Evolutionary conservation across 495 filamentous ascomycete species (phyloP), one percentile per base, ranked within the genome.

Genomic region (Xylaria curta): DNA sequence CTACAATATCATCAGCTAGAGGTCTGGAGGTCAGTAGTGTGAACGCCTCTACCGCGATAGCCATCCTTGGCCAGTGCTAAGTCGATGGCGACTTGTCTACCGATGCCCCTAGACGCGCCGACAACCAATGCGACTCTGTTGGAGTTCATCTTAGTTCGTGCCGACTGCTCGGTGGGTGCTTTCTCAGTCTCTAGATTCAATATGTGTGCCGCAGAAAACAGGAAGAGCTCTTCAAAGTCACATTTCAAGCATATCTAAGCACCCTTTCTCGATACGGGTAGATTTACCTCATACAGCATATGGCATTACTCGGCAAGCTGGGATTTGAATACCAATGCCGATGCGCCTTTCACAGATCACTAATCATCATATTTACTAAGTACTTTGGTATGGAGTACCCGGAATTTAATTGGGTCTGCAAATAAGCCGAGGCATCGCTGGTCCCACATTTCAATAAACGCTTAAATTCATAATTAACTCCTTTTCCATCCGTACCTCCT

Each of bases 61-160:
- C 89, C 90, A 62, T 90, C 86, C 73, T 85, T 87, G 19, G 91
- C 91, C 7, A 72, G 49, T 12, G 70, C 70, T 1, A 95, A 83
- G 75, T 92, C 90, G 76, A 96, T 88, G 62, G 93, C 92, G 42
- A 96, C 83, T 75, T 94, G 92, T 31, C 93, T 85, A 19, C 93
- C 93, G 65, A 96, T 95, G 19, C 93, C 93, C 42, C 93, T 82
- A 0, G 92, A 93, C 0, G 90, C 93, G 31, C 92, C 92, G 44
- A 95, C 84, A 21, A 94, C 83, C 4, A 95, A 82, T 9, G 92
- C 92, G 2, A 93, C 90, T 46, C 80, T 76, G 44, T 56, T 69
- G 49, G 40, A 65, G 53, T 33, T 51, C 64, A 72, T 72, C 10
- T 13, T 10, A 21, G 49, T 36, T 44, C 15, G 15, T 54, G 46